phyloP scores from a whole-genome alignment of 163 green algal genomes.

The Prototheca wickerhamii region DNA sequence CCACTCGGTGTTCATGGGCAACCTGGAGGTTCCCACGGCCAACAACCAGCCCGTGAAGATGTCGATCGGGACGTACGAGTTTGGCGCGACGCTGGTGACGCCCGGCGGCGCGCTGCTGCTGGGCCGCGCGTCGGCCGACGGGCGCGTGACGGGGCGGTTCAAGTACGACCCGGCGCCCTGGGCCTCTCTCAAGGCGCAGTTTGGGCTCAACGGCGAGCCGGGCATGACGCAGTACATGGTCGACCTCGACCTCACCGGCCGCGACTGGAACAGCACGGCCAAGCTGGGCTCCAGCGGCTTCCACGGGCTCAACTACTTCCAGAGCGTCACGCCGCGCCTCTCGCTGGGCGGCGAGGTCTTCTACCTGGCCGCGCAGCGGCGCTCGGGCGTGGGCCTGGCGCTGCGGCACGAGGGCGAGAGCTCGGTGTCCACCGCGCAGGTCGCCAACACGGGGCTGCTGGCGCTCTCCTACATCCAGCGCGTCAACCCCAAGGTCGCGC shows the following conservation, averaged over 20 bases:
- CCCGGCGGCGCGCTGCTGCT: conserved; percentile 56
- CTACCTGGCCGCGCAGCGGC: conserved; percentile 77
- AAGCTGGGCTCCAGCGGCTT: conserved; percentile 85
- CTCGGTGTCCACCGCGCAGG: conserved; percentile 57
- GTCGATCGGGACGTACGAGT: conserved; percentile 87
- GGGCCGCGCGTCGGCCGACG: conserved; percentile 62
- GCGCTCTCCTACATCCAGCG: conserved; percentile 84
- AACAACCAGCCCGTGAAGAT: conserved; percentile 75
- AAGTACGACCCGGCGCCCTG: conserved; percentile 78
- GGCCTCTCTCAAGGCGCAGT: conserved; percentile 73
- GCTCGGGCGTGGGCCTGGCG: conserved; percentile 63
- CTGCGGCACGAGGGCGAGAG: conserved; percentile 52
- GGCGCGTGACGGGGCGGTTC: conserved; percentile 57
- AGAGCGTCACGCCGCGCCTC: conserved; percentile 84
- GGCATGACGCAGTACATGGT: conserved; percentile 78
- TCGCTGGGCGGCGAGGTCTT: conserved; percentile 83
- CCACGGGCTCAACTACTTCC: conserved; percentile 85
- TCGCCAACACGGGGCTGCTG: conserved; percentile 90
- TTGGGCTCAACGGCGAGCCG: conserved; percentile 71
- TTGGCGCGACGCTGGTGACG: conserved; percentile 84
- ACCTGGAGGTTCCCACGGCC: conserved; percentile 76
- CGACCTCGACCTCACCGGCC: conserved; percentile 80
- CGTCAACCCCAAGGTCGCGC: conserved; percentile 79
- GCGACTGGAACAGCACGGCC: conserved; percentile 90
- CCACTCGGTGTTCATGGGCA: conserved; percentile 88